phyloP scores from a whole-genome alignment of 1,284 basidiomycete species.

The Cutaneotrichosporon sp. region DNA sequence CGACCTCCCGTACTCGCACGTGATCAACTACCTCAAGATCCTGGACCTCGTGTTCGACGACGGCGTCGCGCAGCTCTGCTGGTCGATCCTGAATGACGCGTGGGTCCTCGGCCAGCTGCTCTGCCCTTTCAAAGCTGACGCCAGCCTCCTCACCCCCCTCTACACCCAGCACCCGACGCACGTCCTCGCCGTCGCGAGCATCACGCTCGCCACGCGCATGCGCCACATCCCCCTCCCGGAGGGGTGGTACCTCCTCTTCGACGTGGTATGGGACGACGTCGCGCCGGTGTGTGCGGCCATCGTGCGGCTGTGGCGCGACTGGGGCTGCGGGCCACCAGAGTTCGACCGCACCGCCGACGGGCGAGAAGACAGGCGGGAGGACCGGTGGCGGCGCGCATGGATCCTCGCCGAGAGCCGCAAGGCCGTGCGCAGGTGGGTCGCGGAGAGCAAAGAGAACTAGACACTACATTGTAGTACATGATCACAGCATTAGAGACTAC shows the following conservation, averaged over 20 bases:
- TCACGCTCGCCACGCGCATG: conserved; percentile 71
- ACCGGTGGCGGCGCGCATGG: conserved; percentile 60
- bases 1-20: conserved; percentile 86
- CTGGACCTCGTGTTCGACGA: conserved; percentile 70
- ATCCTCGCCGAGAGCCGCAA: conserved; percentile 55
- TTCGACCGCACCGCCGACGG: conserved; percentile 53
- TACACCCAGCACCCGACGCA: conserved; percentile 86
- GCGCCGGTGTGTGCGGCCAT: conserved; percentile 76
- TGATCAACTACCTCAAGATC: conserved; percentile 92
- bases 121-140: too few species aligned
- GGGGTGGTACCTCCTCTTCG: conserved; percentile 87
- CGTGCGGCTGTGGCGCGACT: conserved; percentile 65
- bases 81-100: conserved; percentile 92
- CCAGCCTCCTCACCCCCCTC: conserved; percentile 85
- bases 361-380: conserved; percentile 52
- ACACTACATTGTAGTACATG: not conserved
- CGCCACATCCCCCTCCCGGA: conserved; percentile 71
- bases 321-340: conserved; percentile 35
- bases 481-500: not conserved
- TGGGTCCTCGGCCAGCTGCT: too few species aligned
- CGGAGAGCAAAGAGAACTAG: conserved; percentile 31
- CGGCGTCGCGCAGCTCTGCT: conserved; percentile 73
- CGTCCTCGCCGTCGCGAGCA: conserved; percentile 81
- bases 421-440: conserved; percentile 55
- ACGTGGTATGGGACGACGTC: conserved; percentile 79